These are phyloP conservation scores for Evernia prunastri DNA, from an alignment of 495 filamentous ascomycete species.

Conservation along the genomic window DNA sequence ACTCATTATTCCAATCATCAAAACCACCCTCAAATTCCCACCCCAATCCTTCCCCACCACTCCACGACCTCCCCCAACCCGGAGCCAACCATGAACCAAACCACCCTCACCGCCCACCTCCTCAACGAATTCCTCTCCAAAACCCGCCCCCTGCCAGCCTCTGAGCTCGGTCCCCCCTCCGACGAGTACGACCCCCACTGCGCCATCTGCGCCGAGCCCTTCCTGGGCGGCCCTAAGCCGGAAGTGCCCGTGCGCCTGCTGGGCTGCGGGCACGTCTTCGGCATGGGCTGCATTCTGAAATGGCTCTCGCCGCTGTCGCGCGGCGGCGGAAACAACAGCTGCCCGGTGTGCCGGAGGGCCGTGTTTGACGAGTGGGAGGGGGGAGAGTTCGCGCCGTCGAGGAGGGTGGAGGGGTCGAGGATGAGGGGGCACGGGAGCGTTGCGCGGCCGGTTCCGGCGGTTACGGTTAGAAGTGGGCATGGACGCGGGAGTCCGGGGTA, in stretches of 20 bases:
- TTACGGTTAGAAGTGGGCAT: too few relatives aligned
- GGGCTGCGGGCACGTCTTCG: conserved; percentile 9
- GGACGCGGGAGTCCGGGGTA: too few relatives aligned
- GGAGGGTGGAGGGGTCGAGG: too few relatives aligned
- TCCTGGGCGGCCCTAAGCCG: neutral
- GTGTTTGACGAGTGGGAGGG: neutral
- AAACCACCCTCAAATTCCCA: too few relatives aligned
- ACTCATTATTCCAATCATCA: too few relatives aligned
- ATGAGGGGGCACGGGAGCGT: too few relatives aligned
- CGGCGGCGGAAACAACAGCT: neutral
- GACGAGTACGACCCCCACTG: neutral
- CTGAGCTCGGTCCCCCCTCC: too few relatives aligned
- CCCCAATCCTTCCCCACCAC: too few relatives aligned
- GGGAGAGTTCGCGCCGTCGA: neutral
- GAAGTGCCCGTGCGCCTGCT: conserved; percentile 1
- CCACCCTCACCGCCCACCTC: neutral
- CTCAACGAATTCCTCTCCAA: neutral
- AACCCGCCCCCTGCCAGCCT: neutral
- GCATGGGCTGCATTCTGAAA: conserved; percentile 6
- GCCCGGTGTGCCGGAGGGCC: neutral
- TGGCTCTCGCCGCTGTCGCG: neutral
- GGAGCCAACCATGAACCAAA: neutral
- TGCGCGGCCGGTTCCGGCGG: too few relatives aligned
- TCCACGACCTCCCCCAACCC: neutral
- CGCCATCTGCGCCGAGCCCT: neutral